phyloP scores from a whole-genome alignment of 2,329 filamentous ascomycete species.

The Pseudogymnoascus sp. region DNA sequence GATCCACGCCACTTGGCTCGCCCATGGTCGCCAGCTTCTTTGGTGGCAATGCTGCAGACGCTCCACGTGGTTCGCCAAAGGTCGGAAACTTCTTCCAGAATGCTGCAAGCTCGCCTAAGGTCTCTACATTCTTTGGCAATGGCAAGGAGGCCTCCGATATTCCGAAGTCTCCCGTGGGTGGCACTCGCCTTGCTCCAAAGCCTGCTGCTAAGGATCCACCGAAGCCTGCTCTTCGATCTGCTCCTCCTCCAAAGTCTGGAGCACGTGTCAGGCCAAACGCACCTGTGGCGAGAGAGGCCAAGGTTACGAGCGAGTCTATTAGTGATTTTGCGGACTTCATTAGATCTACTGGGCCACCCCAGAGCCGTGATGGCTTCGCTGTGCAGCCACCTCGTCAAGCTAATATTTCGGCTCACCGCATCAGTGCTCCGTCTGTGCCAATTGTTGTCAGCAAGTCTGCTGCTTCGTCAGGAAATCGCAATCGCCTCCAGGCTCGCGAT shows the following conservation, averaged over 20 bases:
- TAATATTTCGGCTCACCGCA: conserved; percentile 24
- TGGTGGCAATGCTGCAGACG: background rate
- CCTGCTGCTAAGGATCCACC: conserved; percentile 10
- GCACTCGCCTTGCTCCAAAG: background rate
- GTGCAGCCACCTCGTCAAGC: conserved; percentile 20
- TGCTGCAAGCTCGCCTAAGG: background rate
- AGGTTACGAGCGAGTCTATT: conserved; percentile 61
- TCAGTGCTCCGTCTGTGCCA: conserved; percentile 15
- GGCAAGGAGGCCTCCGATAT: background rate
- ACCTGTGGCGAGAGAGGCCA: conserved; percentile 59
- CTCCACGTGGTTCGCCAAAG: background rate
- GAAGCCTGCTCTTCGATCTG: conserved; percentile 13
- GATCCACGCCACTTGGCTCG: conserved; percentile 3
- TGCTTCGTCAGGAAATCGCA: conserved; percentile 35
- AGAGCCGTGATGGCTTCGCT: conserved; percentile 29
- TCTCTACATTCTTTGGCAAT: background rate
- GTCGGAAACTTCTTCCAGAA: background rate
- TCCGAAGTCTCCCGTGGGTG: background rate
- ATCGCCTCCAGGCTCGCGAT: conserved; percentile 62
- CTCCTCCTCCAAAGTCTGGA: conserved; percentile 15
- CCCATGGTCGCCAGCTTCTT: conserved; percentile 1
- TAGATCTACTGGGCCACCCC: conserved; percentile 69
- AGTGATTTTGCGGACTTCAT: conserved; percentile 86
- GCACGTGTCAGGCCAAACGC: conserved; percentile 20
- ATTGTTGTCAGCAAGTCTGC: conserved; percentile 20